Percentiles rank a stretch among this genome's conserved stretches.
Conservation (phyloP, 2,329 filamentous ascomycete genomes). For the Apiospora koreana region DNA sequence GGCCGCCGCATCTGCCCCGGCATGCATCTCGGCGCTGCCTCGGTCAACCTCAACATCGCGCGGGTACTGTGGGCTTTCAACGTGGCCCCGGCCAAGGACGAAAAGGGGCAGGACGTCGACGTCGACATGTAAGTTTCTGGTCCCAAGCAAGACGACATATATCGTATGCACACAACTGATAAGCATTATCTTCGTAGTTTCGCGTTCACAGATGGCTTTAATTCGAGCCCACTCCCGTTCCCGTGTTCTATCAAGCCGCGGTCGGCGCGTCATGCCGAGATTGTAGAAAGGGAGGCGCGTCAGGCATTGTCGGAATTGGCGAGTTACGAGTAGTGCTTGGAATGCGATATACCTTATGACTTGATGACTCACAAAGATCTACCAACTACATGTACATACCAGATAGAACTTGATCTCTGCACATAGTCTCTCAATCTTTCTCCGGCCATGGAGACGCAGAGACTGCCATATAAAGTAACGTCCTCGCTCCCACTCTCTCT, state of each 20-base stretch:
- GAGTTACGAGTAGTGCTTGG: too few relatives aligned
- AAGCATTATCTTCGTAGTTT: slow-evolving; percentile 30
- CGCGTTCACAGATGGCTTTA: slow-evolving; percentile 43
- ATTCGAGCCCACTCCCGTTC: slow-evolving; percentile 43
- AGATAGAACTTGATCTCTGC: too few relatives aligned
- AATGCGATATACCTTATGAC: too few relatives aligned
- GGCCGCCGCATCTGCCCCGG: slow-evolving; percentile 43
- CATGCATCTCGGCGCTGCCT: slow-evolving; percentile 53
- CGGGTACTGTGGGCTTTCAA: slow-evolving; percentile 57
- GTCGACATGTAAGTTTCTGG: slow-evolving; percentile 39
- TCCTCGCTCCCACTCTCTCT: too few relatives aligned
- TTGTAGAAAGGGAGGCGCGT: slow-evolving; percentile 27
- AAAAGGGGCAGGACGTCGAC: slow-evolving; percentile 30
- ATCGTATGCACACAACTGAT: background rate
- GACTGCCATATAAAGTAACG: too few relatives aligned
- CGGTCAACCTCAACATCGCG: slow-evolving; percentile 44
- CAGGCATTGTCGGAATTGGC: background rate
- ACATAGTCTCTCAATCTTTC: too few relatives aligned
- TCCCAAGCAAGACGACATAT: background rate
- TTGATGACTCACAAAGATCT: too few relatives aligned
- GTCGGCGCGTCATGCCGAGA: slow-evolving; percentile 30
- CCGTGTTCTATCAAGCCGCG: slow-evolving; percentile 39
- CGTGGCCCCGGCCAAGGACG: slow-evolving; percentile 32
- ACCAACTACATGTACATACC: too few relatives aligned
- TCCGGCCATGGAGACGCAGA: too few relatives aligned